Evolutionary conservation across 1,139 yeast genomes (phyloP), one percentile per base, ranked within the genome.

Genomic region (Yamadazyma diospyri): DNA sequence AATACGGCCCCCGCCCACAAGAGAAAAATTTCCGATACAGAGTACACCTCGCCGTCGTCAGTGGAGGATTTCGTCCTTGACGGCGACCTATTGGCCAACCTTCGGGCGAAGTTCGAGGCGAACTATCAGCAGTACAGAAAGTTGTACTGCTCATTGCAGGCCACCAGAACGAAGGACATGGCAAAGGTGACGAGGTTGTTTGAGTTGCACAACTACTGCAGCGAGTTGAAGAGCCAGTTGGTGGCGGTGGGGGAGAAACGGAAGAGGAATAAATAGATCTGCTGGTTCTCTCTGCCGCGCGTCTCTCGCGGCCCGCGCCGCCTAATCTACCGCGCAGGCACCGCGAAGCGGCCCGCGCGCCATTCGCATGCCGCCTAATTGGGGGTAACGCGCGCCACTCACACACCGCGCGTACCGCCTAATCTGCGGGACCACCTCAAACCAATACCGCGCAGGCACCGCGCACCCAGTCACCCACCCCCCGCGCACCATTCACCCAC

Each of bases 111-210:
- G 43, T 69, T 69, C 48, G 56, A 57, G 33, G 26, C 38, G 33
- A 60, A 59, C 45, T 69, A 69, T 46, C 51, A 55, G 31, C 72
- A 68, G 41, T 69, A 69, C 45, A 62, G 60, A 32, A 33, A 41
- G 6, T 47, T 68, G 22, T 66, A 69, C 47, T 45, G 43, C 17
- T 30, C 39, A 14, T 42, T 63, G 29, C 36, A 43, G 25, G 33
- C 34, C 3, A 37, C 47, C 4, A 39, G 34, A 27, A 34, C 43
- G 10, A 28, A 34, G 19, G 48, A 43, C 13, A 42, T 47, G 34
- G 49, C 47, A 36, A 43, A 52, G 23, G 40, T 64, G 22, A 46
- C 48, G 30, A 54, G 50, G 41, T 46, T 64, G 34, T 59, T 55
- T 32, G 67, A 64, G 38, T 46, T 63, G 34, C 71, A 64, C 44